phyloP scores from a whole-genome alignment of 495 filamentous ascomycete genomes.

The Diplogelasinospora grovesii region DNA sequence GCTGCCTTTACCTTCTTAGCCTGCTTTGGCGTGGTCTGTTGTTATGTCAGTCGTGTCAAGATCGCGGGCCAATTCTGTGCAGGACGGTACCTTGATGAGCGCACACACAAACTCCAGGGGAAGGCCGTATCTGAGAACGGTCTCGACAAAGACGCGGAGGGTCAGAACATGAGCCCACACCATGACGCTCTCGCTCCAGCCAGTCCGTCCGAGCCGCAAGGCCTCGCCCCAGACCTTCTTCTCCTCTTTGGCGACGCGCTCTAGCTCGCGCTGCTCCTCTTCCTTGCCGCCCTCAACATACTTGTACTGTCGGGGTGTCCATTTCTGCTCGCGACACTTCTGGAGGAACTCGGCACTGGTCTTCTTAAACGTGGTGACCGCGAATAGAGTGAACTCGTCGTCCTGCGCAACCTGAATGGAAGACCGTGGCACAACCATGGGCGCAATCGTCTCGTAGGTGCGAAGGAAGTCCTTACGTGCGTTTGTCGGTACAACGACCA shows the following conservation, averaged over 20 bases:
- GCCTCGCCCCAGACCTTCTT: constrained; percentile 85
- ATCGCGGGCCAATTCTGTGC: too few relatives aligned
- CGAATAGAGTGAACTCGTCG: constrained; percentile 80
- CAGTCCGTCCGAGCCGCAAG: constrained; percentile 74
- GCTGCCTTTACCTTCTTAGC: constrained; percentile 72
- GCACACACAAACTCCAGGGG: constrained; percentile 82
- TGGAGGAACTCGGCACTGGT: constrained; percentile 75
- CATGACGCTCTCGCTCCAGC: constrained; percentile 92
- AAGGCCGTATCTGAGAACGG: constrained; percentile 86
- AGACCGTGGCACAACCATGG: constrained; percentile 83
- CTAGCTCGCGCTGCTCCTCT: constrained; percentile 77
- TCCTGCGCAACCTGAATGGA: constrained; percentile 70
- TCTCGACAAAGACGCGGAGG: constrained; percentile 92
- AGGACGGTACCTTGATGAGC: constrained; percentile 65
- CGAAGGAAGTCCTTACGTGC: constrained; percentile 79
- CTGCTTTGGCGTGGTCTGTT: constrained; percentile 72
- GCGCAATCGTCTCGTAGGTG: constrained; percentile 77
- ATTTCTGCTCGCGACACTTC: constrained; percentile 83
- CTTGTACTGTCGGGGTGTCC: constrained; percentile 90
- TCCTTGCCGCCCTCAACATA: constrained; percentile 85
- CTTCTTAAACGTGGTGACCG: constrained; percentile 91
- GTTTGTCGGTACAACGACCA: constrained; percentile 75
- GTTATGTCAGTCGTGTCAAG: constrained; percentile 13
- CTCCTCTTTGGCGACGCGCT: constrained; percentile 71
- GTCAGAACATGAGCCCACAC: constrained; percentile 88